phyloP scores from a whole-genome alignment of 2,329 filamentous ascomycete species.

The Aotearoamyces nothofagi region DNA sequence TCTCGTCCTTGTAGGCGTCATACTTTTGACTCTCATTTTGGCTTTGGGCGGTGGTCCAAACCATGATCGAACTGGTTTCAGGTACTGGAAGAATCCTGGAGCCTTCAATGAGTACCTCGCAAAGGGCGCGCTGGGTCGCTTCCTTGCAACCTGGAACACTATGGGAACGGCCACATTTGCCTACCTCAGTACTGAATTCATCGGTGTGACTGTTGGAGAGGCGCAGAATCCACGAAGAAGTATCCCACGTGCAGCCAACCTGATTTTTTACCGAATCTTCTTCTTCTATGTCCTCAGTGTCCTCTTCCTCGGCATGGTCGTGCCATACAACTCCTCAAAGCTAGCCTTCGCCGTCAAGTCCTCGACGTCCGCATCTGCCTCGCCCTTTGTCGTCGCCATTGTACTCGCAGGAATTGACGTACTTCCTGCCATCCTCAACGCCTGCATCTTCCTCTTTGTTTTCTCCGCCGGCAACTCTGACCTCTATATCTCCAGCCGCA shows the following conservation, averaged over 20 bases:
- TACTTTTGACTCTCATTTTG: conserved; percentile 48
- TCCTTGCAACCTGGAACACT: conserved; percentile 38
- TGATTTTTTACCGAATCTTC: conserved; percentile 43
- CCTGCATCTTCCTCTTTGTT: conserved; percentile 49
- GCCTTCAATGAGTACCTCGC: conserved; percentile 22
- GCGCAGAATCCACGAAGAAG: conserved; percentile 49
- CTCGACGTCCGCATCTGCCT: conserved; percentile 30
- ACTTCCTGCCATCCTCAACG: conserved; percentile 54
- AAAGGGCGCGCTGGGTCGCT: conserved; percentile 31
- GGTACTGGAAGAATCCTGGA: conserved; percentile 28
- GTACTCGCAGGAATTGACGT: conserved; percentile 45
- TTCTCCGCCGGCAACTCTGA: conserved; percentile 44
- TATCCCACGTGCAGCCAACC: conserved; percentile 47
- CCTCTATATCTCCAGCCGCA: conserved; percentile 52
- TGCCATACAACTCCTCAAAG: conserved; percentile 50
- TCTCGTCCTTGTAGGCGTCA: conserved; percentile 48
- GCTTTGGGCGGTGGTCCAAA: conserved; percentile 51
- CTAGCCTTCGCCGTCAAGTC: conserved; percentile 40
- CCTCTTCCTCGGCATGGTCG: conserved; percentile 41
- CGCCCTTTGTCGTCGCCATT: conserved; percentile 41
- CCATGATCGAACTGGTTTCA: conserved; percentile 22
- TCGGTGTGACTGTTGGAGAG: conserved; percentile 44
- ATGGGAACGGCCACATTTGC: conserved; percentile 33
- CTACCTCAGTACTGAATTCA: conserved; percentile 43
- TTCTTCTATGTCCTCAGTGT: conserved; percentile 47